Evolutionary conservation across 225 moss, liverwort and hornwort species (phyloP), one percentile per base, ranked within the genome.

Genomic region (Polytrichum commune): DNA sequence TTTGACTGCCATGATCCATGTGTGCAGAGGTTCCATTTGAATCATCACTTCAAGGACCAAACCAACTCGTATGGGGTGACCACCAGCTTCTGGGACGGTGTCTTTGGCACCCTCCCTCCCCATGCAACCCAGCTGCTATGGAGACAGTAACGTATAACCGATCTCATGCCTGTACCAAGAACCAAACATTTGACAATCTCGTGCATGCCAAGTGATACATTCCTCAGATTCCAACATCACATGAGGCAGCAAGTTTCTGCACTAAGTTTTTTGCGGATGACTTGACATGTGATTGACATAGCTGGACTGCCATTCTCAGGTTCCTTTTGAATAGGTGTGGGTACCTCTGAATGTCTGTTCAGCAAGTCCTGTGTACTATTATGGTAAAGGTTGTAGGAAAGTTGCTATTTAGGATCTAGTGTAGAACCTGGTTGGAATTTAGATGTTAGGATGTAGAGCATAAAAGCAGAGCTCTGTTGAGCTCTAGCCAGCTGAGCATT

Each of bases 41-140:
- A 90, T 57, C 95, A 96, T 66, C 95, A 93, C 69, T 96, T 93
- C 78, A 76, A 80, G 74, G 87, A 85, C 26, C 85, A 90, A 6
- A 28, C 64, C 0, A 74, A 81, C 23, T 79, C 87, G 2, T 96
- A 86, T 1, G 95, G 95, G 4, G 90, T 96, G 7, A 96, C 95
- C 0, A 83, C 88, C 5, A 54, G 72, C 16, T 87, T 91, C 65
- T 96, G 95, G 95, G 95, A 96, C 77, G 69, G 69, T 54, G 72
- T 91, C 0, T 96, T 96, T 53, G 73, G 78, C 3, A 93, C 93
- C 4, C 70, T 84, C n/a, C 92, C 91, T n/a, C 19, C 24, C 28
- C 28, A 68, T 63, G 57, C n/a, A 25, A 61, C 55, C 29, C 29
- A 75, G 54, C 19, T 22, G 20, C 1, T 26, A n/a, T 66, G 33